Conservation (phyloP, 2,329 filamentous ascomycete genomes). For the Tolypocladium amazonense region DNA sequence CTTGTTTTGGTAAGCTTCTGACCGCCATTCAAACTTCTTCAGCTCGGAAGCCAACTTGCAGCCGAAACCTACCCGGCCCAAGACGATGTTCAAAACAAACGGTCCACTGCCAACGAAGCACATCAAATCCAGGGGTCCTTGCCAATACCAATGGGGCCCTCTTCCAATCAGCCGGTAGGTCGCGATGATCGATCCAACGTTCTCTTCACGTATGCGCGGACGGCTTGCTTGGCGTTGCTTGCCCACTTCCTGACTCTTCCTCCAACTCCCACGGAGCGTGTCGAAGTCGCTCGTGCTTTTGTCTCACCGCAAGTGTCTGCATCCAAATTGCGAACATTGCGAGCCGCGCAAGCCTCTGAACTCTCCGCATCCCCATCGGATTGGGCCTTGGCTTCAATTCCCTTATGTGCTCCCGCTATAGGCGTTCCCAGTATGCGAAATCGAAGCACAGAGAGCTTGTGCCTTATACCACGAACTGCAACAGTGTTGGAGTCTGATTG, state of each 20-base stretch:
- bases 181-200: conserved; percentile 19
- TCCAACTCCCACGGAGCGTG: conserved; percentile 10
- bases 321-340: not conserved
- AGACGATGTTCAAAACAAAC: conserved; percentile 5
- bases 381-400: conserved; percentile 1
- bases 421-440: conserved; percentile 10
- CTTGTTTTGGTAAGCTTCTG: not conserved
- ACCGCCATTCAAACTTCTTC: not conserved
- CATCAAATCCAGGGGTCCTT: not conserved
- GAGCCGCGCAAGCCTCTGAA: not conserved
- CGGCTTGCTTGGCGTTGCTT: conserved; percentile 18
- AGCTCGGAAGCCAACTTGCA: not conserved
- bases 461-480: conserved; percentile 10
- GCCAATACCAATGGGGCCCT: not conserved
- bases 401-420: conserved; percentile 5
- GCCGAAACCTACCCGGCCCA: not conserved
- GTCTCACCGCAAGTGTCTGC: not conserved
- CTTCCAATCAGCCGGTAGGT: conserved; percentile 5
- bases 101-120: not conserved
- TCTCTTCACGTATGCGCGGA: conserved; percentile 21
- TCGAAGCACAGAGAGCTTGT: conserved; percentile 20
- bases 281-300: conserved; percentile 3
- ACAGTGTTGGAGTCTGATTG: conserved; percentile 1
- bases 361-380: conserved; percentile 1
- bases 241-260: conserved; percentile 23